Base-by-base conservation (phyloP, 345 rosid genomes). In the Zanthoxylum bungeanum region DNA sequence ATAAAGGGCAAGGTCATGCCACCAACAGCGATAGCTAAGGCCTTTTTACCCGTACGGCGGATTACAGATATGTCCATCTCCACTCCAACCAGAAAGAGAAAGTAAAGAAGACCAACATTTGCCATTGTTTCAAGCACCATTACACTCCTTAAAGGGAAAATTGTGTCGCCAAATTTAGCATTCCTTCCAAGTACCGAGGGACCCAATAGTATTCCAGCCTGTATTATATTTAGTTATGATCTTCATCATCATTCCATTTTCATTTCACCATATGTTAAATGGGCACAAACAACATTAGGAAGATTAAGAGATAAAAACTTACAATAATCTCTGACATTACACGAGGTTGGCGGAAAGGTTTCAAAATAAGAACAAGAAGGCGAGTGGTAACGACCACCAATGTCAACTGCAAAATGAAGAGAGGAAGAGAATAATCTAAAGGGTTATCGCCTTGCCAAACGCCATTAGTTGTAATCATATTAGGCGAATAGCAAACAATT, bases 71-170 rank as follows among this genome's bases (percentile, higher is more conserved):
- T 78, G 77, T 95, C 98, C 98, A 95, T 95, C 75, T 92, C 98
- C 8, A 95, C 91, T 47, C 98, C 99, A 17, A 95, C 92, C 16
- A 95, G 79, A 82, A 95, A 95, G 39, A 95, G 82, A 77, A 91
- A 95, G 83, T 88, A 89, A 30, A 95, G 86, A 42, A 95, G 91
- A 44, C 99, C 98, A 4, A 95, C 85, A 24, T 91, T 92, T 25
- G 98, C 98, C 98, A 92, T 91, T 64, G 98, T 92, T 78, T 95
- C 99, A 22, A 95, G 97, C 73, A 95, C 98, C 93, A 92, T 91
- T 42, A 95, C 99, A 78, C 97, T 90, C 70, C 91, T 78, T 0
- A 87, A 76, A 8, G 99, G 99, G 67, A 95, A 95, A 1, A 95
- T 19, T 0, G 82, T 68, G 25, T 66, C 66, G 7, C 93, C 82